These are phyloP conservation scores for Candida sonorensis DNA, from an alignment of 805 yeast species.

Conservation along the genomic window DNA sequence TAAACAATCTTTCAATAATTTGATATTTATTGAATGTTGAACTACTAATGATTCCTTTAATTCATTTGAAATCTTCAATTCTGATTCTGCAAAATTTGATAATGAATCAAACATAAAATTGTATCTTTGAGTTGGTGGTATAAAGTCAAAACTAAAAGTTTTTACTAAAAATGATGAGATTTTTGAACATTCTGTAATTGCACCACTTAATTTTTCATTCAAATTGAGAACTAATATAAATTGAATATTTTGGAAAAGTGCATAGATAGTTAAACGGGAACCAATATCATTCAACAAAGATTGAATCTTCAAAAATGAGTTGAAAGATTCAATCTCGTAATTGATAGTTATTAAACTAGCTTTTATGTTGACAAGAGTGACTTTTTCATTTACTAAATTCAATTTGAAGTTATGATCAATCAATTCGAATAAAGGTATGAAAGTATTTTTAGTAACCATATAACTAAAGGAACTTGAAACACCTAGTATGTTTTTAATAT, in stretches of 20 bases:
- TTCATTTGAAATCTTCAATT: too few relatives aligned
- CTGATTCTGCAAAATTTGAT: too few relatives aligned
- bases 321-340: slow-evolving; percentile 12
- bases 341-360: slow-evolving; percentile 14
- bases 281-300: slow-evolving; percentile 25
- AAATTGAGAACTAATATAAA: slow-evolving; percentile 15
- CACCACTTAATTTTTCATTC: slow-evolving; percentile 6
- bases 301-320: slow-evolving; percentile 16
- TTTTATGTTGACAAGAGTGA: slow-evolving; percentile 15
- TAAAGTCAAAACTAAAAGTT: slow-evolving; percentile 18
- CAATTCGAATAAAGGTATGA: slow-evolving; percentile 23
- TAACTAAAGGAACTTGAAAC: slow-evolving; percentile 10
- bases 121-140: slow-evolving; percentile 25
- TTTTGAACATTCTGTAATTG: slow-evolving; percentile 1
- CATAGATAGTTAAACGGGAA: slow-evolving; percentile 29
- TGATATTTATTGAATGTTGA: slow-evolving; percentile 5
- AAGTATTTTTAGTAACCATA: slow-evolving; percentile 12
- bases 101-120: slow-evolving; percentile 23
- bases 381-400: slow-evolving; percentile 16
- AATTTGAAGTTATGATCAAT: slow-evolving; percentile 26
- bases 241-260: slow-evolving; percentile 24
- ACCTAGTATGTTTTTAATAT: slow-evolving; percentile 14
- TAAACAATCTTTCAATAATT: slow-evolving; percentile 22
- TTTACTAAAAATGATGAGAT: slow-evolving; percentile 10
- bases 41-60: slow-evolving; percentile 9